Evolutionary conservation across 2,329 filamentous ascomycete genomes (phyloP).

Genomic region (Aspergillus ruber): DNA sequence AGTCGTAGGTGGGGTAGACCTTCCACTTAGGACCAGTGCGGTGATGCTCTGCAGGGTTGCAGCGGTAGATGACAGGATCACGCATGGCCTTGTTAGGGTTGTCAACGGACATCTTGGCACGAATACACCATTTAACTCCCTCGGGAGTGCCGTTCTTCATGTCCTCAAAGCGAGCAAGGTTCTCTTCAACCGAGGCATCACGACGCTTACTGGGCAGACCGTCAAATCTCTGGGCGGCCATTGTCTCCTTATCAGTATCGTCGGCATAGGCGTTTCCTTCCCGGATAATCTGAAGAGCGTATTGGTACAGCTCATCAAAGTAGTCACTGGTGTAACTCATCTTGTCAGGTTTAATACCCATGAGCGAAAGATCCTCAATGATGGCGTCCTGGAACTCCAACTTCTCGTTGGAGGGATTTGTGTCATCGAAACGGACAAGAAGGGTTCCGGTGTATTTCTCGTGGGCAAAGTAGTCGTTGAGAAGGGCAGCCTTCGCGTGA

Average conservation of each 20-base stretch:
- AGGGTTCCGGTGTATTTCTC: conserved; percentile 87
- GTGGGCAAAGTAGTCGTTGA: conserved; percentile 96
- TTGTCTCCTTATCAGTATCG: conserved; percentile 82
- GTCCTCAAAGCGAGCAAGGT: conserved; percentile 76
- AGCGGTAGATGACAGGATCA: conserved; percentile 95
- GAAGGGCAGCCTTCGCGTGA: conserved; percentile 85
- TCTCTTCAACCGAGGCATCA: conserved; percentile 74
- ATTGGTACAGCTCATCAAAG: conserved; percentile 86
- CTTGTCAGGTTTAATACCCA: conserved; percentile 84
- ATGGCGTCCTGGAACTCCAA: conserved; percentile 94
- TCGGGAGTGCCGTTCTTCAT: conserved; percentile 83
- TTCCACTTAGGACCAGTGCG: conserved; percentile 60
- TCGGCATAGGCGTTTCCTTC: conserved; percentile 88
- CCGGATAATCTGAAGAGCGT: conserved; percentile 76
- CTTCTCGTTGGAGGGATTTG: conserved; percentile 95
- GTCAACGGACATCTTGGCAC: conserved; percentile 86
- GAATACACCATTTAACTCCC: conserved; percentile 81
- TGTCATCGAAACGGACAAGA: conserved; percentile 91
- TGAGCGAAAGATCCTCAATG: conserved; percentile 79
- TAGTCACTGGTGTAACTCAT: conserved; percentile 91
- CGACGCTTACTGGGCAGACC: conserved; percentile 76
- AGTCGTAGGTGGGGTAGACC: conserved; percentile 62
- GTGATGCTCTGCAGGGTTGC: conserved; percentile 63
- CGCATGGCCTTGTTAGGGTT: conserved; percentile 93
- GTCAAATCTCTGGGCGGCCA: conserved; percentile 77